Evolutionary conservation across 2,329 filamentous ascomycete species (phyloP), one percentile per base, ranked within the genome.

Genomic region (Mycosphaerella arachidis): DNA sequence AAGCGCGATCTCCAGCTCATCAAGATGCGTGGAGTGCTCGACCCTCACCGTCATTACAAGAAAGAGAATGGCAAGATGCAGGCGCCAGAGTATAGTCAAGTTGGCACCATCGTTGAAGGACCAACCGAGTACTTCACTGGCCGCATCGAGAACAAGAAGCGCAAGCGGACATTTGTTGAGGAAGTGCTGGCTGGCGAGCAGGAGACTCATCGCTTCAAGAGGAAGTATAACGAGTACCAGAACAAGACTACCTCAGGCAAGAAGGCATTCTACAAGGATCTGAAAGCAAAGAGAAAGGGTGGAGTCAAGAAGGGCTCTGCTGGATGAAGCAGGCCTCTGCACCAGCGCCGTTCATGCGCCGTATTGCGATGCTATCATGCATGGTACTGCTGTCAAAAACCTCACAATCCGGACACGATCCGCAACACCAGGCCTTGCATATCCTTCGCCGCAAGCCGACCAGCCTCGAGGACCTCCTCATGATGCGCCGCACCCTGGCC

Each of bases 1-100:
- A 96, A 92, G 76, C 84, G 91, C 67, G 93, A 99, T 72, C 81
- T 97, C 54, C 92, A 97, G 75, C 80, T 97, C 10, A 80, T 99
- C 60, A 87, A 91, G 66, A 93, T 97, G 88, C 86, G 94, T 74
- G 88, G 87, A 58, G 87, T 96, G 20, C 81, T 97, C 24, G 93
- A 97, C 66, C 87, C 92, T 0, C 93, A 97, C 73, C 83, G 89
- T 53, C 89, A 93, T 70, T 96, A 96, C 81, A 95, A 93, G 74
- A 97, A 97, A 75, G 87, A 93, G 55, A 84, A 79, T 54, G 82
- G 85, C 57, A 92, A 89, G 72, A 81, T 84, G 60, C 80, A 85
- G 62, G 77, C 88, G 1, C 94, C 94, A 1, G 86, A 91, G 62
- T 97, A 89, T 72, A 95, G 90, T 20, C 91, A 96, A 69, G 85